These are phyloP conservation scores for Bonia amplexicaulis DNA, from an alignment of 176 grass and related monocot species.

Conservation along the genomic window DNA sequence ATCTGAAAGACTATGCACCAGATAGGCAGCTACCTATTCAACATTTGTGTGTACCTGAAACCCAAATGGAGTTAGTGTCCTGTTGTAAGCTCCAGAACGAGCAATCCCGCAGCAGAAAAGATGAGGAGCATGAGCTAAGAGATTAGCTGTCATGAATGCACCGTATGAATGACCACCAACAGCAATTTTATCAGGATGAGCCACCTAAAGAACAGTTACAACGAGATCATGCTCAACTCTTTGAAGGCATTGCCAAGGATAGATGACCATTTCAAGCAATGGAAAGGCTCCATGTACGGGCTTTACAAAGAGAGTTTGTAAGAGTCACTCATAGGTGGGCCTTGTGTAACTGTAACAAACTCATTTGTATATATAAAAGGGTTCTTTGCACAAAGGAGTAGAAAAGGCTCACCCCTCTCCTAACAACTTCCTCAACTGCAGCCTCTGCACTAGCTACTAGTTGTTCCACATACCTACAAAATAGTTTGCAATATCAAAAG, in stretches of 20 bases:
- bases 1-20: background rate
- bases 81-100: conserved; percentile 99
- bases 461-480: conserved; percentile 84
- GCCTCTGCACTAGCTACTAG: conserved; percentile 89
- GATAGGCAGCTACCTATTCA: background rate
- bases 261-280: conserved; percentile 6
- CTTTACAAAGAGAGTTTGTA: background rate
- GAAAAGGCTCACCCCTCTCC: conserved; percentile 70
- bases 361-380: background rate
- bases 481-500: conserved; percentile 19
- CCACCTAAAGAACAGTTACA: conserved; percentile 58
- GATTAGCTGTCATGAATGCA: conserved; percentile 99
- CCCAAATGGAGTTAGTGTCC: conserved; percentile 96
- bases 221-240: background rate
- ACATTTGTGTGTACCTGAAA: conserved; percentile 69
- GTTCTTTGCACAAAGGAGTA: background rate
- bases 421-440: conserved; percentile 86
- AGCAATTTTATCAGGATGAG: conserved; percentile 87
- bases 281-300: background rate
- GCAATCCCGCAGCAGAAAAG: conserved; percentile 89
- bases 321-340: background rate
- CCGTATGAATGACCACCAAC: conserved; percentile 98
- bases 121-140: conserved; percentile 97
- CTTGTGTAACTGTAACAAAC: background rate
- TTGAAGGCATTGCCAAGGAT: background rate